Base-by-base conservation (phyloP, 2,329 filamentous ascomycete species). In the Cryphonectria radicalis region DNA sequence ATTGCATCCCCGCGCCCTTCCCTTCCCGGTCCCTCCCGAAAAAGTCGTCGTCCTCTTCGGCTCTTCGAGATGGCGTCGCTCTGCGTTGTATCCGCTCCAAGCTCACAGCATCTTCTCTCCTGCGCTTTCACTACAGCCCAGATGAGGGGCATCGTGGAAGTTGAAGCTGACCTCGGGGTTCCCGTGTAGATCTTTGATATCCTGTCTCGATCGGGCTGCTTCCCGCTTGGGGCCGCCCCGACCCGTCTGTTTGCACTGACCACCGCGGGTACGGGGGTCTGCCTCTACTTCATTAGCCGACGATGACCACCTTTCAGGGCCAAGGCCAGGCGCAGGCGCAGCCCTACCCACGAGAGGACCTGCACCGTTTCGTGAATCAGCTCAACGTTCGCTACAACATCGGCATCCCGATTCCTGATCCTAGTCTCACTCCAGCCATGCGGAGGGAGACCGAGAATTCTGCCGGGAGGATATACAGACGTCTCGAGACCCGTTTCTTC, bases 361-460 rank as follows among this genome's bases (percentile, higher is more conserved):
- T 68, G 28, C 66, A 66, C 60, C 69, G 69, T 5, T 74, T 75
- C 17, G 72, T 79, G 14, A 70, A 70, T 0, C 22, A 63, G 4
- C 69, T 81, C 6, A 80, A 81, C 63, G 50, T 50, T 13, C 69
- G 73, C 6, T 80, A 79, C 63, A 74, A 73, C 22, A 69, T 81
- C 1, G 78, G 75, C 25, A 66, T 80, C 4, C 55, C 66, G 3
- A 68, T 78, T 1, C 70, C 74, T 3, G 75, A 77, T 37, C 68
- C 57, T 10, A 69, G 22, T 17, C 71, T 75, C 28, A 76, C 75
- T 10, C 77, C 76, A 0, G 57, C 67, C 1, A 63, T 71, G 11
- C 76, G 76, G 3, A 73, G 71, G 42, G 46, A 75, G 28, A 69
- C 71, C 3, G 74, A 75, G 22, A 66, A 57, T 13, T 13, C 46